Evolutionary conservation across 2,329 filamentous ascomycete species (phyloP).

Genomic region (Myriosclerotinia curreyana): DNA sequence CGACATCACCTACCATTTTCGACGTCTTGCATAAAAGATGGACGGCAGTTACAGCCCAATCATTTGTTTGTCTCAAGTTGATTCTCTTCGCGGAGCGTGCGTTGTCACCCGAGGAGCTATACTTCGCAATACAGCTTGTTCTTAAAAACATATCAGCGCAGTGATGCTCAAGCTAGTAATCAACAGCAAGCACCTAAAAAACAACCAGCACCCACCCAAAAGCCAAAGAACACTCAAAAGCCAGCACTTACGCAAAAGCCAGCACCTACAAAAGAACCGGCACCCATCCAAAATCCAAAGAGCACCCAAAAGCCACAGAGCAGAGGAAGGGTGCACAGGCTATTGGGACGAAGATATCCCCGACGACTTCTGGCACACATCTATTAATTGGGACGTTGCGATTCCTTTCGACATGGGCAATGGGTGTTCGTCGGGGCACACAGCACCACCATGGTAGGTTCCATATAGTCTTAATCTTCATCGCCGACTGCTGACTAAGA

Average conservation of each 20-base stretch:
- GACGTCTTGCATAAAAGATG: slow-evolving; percentile 1
- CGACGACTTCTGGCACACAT: background rate
- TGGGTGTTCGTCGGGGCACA: too few species aligned
- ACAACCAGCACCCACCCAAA: too few species aligned
- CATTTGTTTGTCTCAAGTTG: slow-evolving; percentile 49
- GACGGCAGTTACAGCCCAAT: background rate
- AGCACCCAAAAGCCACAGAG: background rate
- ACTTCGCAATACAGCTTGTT: slow-evolving; percentile 29
- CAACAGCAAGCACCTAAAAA: background rate
- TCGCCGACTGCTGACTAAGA: too few species aligned
- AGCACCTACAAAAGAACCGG: too few species aligned
- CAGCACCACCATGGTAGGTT: too few species aligned
- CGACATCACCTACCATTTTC: background rate
- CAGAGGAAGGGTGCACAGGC: slow-evolving; percentile 20
- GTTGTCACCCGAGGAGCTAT: slow-evolving; percentile 31
- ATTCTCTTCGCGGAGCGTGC: slow-evolving; percentile 47
- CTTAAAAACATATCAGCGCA: slow-evolving; percentile 14
- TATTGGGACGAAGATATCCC: slow-evolving; percentile 26
- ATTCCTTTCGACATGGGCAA: background rate
- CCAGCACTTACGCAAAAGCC: background rate
- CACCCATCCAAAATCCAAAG: too few species aligned
- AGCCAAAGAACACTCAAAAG: too few species aligned
- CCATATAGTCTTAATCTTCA: too few species aligned
- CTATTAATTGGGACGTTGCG: background rate
- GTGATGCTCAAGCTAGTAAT: background rate